These are phyloP conservation scores for Bidens hawaiensis DNA, from an alignment of 140 eudicot species.

Conservation along the genomic window DNA sequence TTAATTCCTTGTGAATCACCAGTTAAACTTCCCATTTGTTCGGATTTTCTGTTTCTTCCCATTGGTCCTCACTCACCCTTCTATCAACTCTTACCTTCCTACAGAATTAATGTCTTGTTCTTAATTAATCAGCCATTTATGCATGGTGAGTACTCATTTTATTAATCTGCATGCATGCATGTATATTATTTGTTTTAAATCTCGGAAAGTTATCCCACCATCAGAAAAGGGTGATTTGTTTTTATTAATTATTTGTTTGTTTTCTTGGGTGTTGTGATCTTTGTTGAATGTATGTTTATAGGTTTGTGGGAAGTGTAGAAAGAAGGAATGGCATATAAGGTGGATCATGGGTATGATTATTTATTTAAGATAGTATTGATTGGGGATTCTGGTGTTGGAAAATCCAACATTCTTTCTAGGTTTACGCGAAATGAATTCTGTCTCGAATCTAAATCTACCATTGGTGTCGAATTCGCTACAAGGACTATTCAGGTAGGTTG, in stretches of 20 bases:
- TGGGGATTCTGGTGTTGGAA: conserved; percentile 85
- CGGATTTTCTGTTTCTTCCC: conserved; percentile 45
- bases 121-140: too few relatives aligned
- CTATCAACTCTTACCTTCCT: too few relatives aligned
- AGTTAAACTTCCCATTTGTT: conserved; percentile 39
- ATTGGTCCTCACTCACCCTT: conserved; percentile 11
- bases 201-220: background rate
- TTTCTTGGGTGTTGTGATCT: background rate
- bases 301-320: conserved; percentile 21
- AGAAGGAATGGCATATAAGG: conserved; percentile 69
- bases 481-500: conserved; percentile 66
- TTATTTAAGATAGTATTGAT: conserved; percentile 71
- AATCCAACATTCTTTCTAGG: conserved; percentile 74
- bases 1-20: conserved; percentile 25
- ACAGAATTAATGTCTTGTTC: background rate
- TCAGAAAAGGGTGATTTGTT: background rate
- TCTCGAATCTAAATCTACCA: conserved; percentile 84
- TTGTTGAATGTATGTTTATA: background rate
- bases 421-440: conserved; percentile 77
- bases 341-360: conserved; percentile 79
- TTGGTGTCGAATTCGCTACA: conserved; percentile 86
- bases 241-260: background rate
- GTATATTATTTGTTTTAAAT: too few relatives aligned
- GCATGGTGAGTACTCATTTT: too few relatives aligned
- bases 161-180: too few relatives aligned